phyloP scores from a whole-genome alignment of 2,329 filamentous ascomycete genomes.

The Trichocomaceae sp. region DNA sequence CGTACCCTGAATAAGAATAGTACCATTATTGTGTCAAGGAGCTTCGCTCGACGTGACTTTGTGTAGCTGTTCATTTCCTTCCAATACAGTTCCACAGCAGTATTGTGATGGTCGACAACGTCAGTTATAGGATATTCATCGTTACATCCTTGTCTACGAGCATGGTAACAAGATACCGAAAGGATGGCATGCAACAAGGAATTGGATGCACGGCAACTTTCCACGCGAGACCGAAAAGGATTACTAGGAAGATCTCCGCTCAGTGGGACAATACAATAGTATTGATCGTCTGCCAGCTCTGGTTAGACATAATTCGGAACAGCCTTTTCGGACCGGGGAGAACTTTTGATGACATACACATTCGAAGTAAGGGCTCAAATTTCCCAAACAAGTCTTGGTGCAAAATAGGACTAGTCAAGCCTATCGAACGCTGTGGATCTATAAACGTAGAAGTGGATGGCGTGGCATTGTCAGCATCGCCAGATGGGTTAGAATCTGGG shows the following conservation, averaged over 20 bases:
- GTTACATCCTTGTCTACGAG: background rate
- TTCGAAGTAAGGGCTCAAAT: constrained; percentile 1
- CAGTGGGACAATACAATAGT: constrained; percentile 1
- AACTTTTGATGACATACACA: constrained; percentile 1
- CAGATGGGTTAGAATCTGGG: background rate
- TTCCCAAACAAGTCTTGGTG: constrained; percentile 4
- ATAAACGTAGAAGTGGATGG: background rate
- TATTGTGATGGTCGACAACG: background rate
- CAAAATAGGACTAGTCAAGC: background rate
- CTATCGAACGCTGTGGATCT: background rate
- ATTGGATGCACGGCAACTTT: background rate
- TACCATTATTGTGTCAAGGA: constrained; percentile 5
- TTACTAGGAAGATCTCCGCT: constrained; percentile 8
- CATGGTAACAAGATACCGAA: constrained; percentile 4
- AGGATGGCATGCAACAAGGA: constrained; percentile 4
- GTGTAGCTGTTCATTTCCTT: background rate
- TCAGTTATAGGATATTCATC: background rate
- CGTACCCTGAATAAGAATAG: constrained; percentile 3
- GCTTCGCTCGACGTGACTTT: background rate
- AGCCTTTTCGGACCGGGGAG: no score
- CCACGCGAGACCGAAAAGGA: constrained; percentile 7
- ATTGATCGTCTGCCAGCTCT: background rate
- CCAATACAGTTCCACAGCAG: background rate
- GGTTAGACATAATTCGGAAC: background rate
- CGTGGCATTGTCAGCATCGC: background rate